Percentiles rank a stretch among this genome's conserved stretches.
Conservation (phyloP, 192 early-diverging fungal species). For the Helicostylum pulchrum region DNA sequence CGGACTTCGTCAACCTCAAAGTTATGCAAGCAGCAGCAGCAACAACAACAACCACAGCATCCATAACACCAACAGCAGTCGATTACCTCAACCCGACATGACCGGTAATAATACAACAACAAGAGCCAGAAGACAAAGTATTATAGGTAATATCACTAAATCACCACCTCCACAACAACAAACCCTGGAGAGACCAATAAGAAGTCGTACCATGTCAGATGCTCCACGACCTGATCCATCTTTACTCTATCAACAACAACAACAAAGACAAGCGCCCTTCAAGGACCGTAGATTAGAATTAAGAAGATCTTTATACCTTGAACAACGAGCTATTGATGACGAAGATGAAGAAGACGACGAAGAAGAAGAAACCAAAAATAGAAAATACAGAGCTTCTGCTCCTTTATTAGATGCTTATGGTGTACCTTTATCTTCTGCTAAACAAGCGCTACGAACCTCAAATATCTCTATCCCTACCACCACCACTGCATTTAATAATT, state of each 20-base stretch:
- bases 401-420: slow-evolving; percentile 74
- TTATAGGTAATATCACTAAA: not conserved
- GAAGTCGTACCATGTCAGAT: slow-evolving; percentile 22
- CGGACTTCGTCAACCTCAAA: slow-evolving; percentile 22
- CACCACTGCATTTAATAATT: not conserved
- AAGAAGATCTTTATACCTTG: slow-evolving; percentile 19
- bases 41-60: slow-evolving; percentile 7
- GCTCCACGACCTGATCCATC: slow-evolving; percentile 18
- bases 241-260: not conserved
- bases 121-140: slow-evolving; percentile 11
- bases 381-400: slow-evolving; percentile 28
- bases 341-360: slow-evolving; percentile 22
- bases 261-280: slow-evolving; percentile 1
- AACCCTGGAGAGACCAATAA: not conserved
- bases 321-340: not conserved
- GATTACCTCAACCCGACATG: slow-evolving; percentile 15
- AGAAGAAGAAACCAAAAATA: slow-evolving; percentile 6
- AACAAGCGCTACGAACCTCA: slow-evolving; percentile 13
- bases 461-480: not conserved
- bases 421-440: slow-evolving; percentile 42
- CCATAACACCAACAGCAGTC: no score
- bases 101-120: not conserved
- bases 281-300: slow-evolving; percentile 18
- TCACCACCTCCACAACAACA: not conserved
- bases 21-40: slow-evolving; percentile 13